Percentiles rank a stretch among this genome's conserved stretches.
Conservation (phyloP, 2,329 filamentous ascomycete species). For the Emergomyces orientalis region DNA sequence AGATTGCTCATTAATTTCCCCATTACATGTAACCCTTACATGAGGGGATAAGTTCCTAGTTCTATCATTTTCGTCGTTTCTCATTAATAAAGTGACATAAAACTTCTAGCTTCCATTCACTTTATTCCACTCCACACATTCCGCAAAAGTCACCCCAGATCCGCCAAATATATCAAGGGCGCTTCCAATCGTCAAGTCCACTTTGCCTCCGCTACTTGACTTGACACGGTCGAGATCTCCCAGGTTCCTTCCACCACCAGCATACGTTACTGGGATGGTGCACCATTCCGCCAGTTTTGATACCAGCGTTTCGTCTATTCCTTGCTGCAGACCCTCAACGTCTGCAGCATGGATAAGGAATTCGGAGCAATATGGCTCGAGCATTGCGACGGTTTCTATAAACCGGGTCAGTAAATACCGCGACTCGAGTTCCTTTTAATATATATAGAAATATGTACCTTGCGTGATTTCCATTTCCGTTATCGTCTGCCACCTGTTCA, state of each 20-base stretch:
- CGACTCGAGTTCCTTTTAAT: neutral
- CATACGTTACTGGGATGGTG: conserved; percentile 87
- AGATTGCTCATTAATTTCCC: neutral
- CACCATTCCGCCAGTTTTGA: conserved; percentile 72
- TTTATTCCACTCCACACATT: conserved; percentile 82
- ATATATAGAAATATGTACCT: conserved; percentile 45
- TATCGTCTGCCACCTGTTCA: conserved; percentile 98
- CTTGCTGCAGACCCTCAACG: conserved; percentile 85
- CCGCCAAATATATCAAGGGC: conserved; percentile 95
- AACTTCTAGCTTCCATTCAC: conserved; percentile 22
- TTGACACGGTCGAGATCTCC: conserved; percentile 77
- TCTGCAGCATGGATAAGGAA: conserved; percentile 97
- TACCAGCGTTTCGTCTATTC: conserved; percentile 81
- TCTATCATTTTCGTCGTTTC: neutral
- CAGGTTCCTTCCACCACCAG: conserved; percentile 77
- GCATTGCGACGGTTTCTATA: conserved; percentile 64
- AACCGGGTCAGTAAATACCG: neutral
- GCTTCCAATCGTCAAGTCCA: conserved; percentile 93
- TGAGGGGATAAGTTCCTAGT: neutral
- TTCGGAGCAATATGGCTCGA: conserved; percentile 90
- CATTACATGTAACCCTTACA: neutral
- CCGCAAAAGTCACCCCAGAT: conserved; percentile 71
- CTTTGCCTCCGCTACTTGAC: conserved; percentile 63
- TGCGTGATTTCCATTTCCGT: conserved; percentile 90
- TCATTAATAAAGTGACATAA: neutral